Evolutionary conservation across 179 eudicot species (phyloP).

Genomic region (Carnegiea gigantea): DNA sequence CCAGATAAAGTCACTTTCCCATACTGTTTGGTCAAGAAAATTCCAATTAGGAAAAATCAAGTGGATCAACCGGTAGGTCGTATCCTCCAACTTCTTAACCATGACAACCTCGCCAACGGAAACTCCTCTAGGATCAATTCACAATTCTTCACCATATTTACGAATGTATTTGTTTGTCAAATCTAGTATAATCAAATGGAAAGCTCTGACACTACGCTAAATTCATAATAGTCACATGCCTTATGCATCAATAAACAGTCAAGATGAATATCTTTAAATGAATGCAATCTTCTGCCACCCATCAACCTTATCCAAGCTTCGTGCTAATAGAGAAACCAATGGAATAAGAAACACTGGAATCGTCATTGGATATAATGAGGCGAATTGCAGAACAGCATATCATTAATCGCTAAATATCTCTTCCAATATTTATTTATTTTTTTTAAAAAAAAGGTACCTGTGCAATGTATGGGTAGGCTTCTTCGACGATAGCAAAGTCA

Average conservation of each 20-base stretch:
- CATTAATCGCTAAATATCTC: neutral
- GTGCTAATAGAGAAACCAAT: neutral
- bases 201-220: no score
- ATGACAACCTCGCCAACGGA: no score
- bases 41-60: no score
- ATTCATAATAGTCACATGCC: no score
- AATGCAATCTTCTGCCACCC: neutral
- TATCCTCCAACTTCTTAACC: no score
- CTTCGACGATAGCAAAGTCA: conserved; percentile 96
- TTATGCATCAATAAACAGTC: neutral
- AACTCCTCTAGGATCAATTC: no score
- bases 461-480: conserved; percentile 98
- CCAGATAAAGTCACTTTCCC: no score
- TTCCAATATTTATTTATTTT: neutral
- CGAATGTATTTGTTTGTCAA: no score
- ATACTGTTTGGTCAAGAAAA: no score
- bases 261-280: neutral
- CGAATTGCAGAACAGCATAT: conserved; percentile 3
- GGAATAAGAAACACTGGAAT: neutral
- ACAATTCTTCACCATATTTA: no score
- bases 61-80: no score
- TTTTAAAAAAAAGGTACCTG: conserved; percentile 54
- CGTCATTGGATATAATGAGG: neutral
- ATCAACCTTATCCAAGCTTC: neutral
- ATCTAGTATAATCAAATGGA: no score